A percentile compares a stretch with the other conserved stretches of the same genome.
These are phyloP conservation scores for Fallopia convolvulus DNA, from an alignment of 148 eudicot genomes.

Conservation along the genomic window DNA sequence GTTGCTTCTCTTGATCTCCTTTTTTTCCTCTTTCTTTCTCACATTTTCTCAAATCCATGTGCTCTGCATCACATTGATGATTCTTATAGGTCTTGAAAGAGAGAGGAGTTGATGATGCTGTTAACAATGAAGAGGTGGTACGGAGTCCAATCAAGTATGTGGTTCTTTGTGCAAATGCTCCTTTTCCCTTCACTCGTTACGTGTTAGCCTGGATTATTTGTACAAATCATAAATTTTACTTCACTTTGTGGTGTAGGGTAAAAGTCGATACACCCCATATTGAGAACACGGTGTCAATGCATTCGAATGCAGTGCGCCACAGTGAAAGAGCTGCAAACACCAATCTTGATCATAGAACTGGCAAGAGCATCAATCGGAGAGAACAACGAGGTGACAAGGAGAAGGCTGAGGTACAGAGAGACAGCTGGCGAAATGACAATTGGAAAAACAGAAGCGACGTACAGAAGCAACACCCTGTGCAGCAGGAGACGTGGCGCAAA, in stretches of 20 bases:
- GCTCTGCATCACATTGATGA: neutral
- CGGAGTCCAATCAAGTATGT: slow-evolving; percentile 47
- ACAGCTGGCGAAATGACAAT: slow-evolving; percentile 63
- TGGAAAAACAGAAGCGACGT: slow-evolving; percentile 45
- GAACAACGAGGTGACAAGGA: slow-evolving; percentile 41
- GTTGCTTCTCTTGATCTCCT: neutral
- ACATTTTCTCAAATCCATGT: neutral
- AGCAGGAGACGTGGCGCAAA: slow-evolving; percentile 79
- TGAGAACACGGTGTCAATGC: slow-evolving; percentile 24
- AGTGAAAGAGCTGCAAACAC: slow-evolving; percentile 35
- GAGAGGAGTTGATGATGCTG: slow-evolving; percentile 52
- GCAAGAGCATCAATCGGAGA: slow-evolving; percentile 40
- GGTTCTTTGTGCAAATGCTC: neutral
- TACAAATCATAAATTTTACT: no score
- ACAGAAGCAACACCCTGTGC: slow-evolving; percentile 27
- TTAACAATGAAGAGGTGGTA: slow-evolving; percentile 27
- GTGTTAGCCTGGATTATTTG: no score
- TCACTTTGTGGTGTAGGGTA: slow-evolving; percentile 21
- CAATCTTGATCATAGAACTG: slow-evolving; percentile 36
- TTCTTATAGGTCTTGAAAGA: slow-evolving; percentile 58
- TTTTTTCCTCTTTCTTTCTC: neutral
- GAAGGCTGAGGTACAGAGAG: slow-evolving; percentile 46
- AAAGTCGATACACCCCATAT: slow-evolving; percentile 35
- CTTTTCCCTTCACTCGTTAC: no score
- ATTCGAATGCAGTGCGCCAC: slow-evolving; percentile 28